Evolutionary conservation across 148 eudicot genomes (phyloP), one percentile per base, ranked within the genome.

Genomic region (Chenopodium berlandieri): DNA sequence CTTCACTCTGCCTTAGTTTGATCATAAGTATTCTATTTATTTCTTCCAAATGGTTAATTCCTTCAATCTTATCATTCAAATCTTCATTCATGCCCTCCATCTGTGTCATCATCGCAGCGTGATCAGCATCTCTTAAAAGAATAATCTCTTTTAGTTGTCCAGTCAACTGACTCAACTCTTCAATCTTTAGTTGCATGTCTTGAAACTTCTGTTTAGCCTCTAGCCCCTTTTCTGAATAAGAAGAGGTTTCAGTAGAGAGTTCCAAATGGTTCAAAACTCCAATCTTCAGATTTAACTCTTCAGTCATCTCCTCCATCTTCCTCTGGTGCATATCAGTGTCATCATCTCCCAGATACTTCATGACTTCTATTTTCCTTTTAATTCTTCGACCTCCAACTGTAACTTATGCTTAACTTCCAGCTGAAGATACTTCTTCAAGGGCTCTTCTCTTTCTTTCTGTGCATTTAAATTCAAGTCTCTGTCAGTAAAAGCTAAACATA

Each of bases 371-470:
- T 37, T 37, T 37, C 44, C 44, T 37, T 37, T 37, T 0, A 37
- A 0, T 37, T 37, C 44, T 37, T 37, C 44, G 7, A 90, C 91
- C 74, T 94, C 97, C 90, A 94, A 86, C 75, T 89, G 91, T 78
- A 91, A 60, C 77, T 89, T 91, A 76, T 93, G 97, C 75, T 88
- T 95, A 34, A 83, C 90, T 79, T 91, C 93, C 73, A 93, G 82
- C 78, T 80, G 84, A 74, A 91, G 86, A 81, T 91, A 79, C 84
- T 90, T 88, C 17, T 89, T 90, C 77, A 89, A 50, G 7, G 92
- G 91, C 67, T 88, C 94, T 79, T 95, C 92, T 79, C 90, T 95
- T 84, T 93, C 94, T 78, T 90, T 91, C 98, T 93, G 92, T 75
- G 85, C 58, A 84, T 67, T 58, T 37, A 83, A 67, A 65, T 54